A percentile compares a stretch with the other conserved stretches of the same genome.
Conservation (phyloP, 2,329 filamentous ascomycete species). For the Hysterium pulicare region DNA sequence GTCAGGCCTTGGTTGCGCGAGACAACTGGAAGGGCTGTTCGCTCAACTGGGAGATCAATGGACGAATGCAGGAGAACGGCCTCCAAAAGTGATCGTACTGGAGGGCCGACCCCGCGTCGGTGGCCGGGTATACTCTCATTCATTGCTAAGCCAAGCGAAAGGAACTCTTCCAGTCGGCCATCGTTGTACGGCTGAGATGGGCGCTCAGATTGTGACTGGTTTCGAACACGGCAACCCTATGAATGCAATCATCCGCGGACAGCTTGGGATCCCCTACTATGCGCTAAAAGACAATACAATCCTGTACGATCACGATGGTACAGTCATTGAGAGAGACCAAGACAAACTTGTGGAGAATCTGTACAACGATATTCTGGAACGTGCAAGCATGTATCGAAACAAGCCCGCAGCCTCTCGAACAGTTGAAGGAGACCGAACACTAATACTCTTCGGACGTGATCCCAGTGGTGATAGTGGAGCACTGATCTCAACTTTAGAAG, state of each 20-base stretch:
- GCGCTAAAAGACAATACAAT: slow-evolving; percentile 75
- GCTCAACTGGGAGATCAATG: slow-evolving; percentile 72
- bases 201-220: slow-evolving; percentile 95
- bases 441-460: slow-evolving; percentile 82
- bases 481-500: slow-evolving; percentile 71
- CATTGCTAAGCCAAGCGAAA: slow-evolving; percentile 58
- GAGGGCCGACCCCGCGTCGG: slow-evolving; percentile 87
- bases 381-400: slow-evolving; percentile 85
- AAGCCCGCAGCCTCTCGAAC: slow-evolving; percentile 67
- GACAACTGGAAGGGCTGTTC: slow-evolving; percentile 85
- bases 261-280: slow-evolving; percentile 84
- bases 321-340: slow-evolving; percentile 70
- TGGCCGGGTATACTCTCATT: slow-evolving; percentile 87
- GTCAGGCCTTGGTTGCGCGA: slow-evolving; percentile 84
- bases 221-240: slow-evolving; percentile 94
- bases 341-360: slow-evolving; percentile 85
- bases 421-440: slow-evolving; percentile 75
- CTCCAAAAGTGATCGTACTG: slow-evolving; percentile 73
- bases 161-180: slow-evolving; percentile 51
- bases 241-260: slow-evolving; percentile 84
- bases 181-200: slow-evolving; percentile 86
- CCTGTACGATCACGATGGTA: slow-evolving; percentile 81
- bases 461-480: slow-evolving; percentile 54
- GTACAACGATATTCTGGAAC: slow-evolving; percentile 91
- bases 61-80: slow-evolving; percentile 60